These are phyloP conservation scores for Tuber brumale DNA, from an alignment of 495 filamentous ascomycete species.

Conservation along the genomic window DNA sequence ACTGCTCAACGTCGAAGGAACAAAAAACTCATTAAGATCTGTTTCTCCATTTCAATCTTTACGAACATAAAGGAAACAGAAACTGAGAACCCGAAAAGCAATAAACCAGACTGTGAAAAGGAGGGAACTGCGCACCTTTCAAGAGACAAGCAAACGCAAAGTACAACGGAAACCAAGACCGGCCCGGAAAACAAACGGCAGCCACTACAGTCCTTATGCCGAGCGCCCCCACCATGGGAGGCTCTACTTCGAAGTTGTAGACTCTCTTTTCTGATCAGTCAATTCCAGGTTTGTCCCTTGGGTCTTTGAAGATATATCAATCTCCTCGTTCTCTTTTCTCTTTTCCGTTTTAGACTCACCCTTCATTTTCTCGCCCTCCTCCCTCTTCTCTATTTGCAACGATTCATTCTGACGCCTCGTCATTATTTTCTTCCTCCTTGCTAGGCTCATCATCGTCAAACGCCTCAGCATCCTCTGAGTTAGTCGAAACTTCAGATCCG, in stretches of 20 bases:
- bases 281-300: constrained; percentile 22
- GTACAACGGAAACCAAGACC: not conserved
- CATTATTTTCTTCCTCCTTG: constrained; percentile 30
- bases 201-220: not conserved
- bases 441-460: constrained; percentile 79
- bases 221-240: not conserved
- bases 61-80: not conserved
- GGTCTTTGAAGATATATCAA: constrained; percentile 21
- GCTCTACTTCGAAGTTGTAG: constrained; percentile 2
- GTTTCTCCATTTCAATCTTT: constrained; percentile 6
- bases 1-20: constrained; percentile 7
- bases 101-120: not conserved
- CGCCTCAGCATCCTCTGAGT: constrained; percentile 81
- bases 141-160: not conserved
- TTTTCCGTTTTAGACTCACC: constrained; percentile 27
- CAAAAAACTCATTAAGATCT: constrained; percentile 5
- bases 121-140: not conserved
- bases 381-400: constrained; percentile 17
- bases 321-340: constrained; percentile 34
- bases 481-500: constrained; percentile 65
- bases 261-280: not conserved
- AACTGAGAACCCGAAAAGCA: not conserved
- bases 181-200: not conserved
- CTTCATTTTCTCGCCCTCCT: constrained; percentile 26
- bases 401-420: constrained; percentile 25